These are phyloP conservation scores for Leptoxyphium fumago DNA, from an alignment of 2,329 filamentous ascomycete genomes.

Conservation along the genomic window DNA sequence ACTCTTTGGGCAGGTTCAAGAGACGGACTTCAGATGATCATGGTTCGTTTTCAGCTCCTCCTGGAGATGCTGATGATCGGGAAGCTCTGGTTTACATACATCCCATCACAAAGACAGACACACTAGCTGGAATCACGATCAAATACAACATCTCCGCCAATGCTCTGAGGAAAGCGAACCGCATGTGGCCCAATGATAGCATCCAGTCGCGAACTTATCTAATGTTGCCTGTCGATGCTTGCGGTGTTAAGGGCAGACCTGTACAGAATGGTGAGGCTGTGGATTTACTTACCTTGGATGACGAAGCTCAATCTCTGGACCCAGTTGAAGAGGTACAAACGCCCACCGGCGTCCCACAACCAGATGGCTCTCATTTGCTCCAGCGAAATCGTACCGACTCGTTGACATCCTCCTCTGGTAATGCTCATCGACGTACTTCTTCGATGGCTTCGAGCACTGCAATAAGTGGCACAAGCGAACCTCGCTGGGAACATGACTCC, in stretches of 20 bases:
- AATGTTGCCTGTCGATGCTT: conserved; percentile 77
- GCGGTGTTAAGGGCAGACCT: conserved; percentile 61
- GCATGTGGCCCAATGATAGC: conserved; percentile 87
- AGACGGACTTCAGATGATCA: conserved; percentile 54
- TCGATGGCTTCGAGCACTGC: conserved; percentile 28
- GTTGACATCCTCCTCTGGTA: conserved; percentile 16
- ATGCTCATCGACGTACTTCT: conserved; percentile 19
- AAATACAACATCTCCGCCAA: conserved; percentile 78
- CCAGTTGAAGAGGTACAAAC: conserved; percentile 25
- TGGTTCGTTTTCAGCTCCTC: conserved; percentile 30
- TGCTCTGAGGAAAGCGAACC: conserved; percentile 71
- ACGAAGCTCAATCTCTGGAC: conserved; percentile 15
- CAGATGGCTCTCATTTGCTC: conserved; percentile 7
- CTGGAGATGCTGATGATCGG: conserved; percentile 45
- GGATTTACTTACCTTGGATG: conserved; percentile 18
- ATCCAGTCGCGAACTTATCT: conserved; percentile 73
- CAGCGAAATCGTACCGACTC: conserved; percentile 22
- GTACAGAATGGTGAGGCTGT: conserved; percentile 23
- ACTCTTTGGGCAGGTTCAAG: conserved; percentile 40
- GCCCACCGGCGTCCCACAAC: conserved; percentile 11
- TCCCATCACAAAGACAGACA: conserved; percentile 68
- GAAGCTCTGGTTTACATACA: conserved; percentile 86
- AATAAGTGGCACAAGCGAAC: conserved; percentile 31
- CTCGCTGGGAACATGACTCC: conserved; percentile 70
- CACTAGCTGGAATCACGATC: conserved; percentile 78